Conservation (phyloP, 345 rosid genomes). For the Lepidium africanum region DNA sequence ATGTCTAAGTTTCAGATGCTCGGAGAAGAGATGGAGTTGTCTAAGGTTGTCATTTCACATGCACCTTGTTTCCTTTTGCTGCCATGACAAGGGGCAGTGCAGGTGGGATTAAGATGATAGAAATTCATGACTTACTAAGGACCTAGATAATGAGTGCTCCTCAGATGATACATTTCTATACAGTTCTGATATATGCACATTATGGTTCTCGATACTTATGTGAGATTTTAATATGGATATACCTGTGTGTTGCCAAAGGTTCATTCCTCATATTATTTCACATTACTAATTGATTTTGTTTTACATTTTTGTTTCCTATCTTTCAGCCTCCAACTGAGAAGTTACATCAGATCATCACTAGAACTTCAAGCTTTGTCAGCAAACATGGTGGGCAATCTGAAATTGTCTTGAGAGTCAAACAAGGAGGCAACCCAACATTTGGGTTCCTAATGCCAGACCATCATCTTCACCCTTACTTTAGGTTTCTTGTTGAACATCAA, state of each 20-base stretch:
- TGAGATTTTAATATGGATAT: conserved; percentile 35
- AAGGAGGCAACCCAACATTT: conserved; percentile 90
- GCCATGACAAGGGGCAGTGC: conserved; percentile 86
- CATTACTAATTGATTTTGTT: conserved; percentile 24
- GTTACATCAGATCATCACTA: conserved; percentile 86
- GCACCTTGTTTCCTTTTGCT: conserved; percentile 94
- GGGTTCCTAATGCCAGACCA: conserved; percentile 95
- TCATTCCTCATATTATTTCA: conserved; percentile 15
- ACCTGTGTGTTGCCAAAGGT: conserved; percentile 16
- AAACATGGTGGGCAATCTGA: conserved; percentile 89
- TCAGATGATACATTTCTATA: conserved; percentile 53
- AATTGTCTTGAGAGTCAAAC: conserved; percentile 92
- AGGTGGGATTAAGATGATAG: conserved; percentile 97
- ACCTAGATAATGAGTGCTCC: conserved; percentile 43
- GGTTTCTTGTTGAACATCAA: conserved; percentile 79
- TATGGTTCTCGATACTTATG: conserved; percentile 44
- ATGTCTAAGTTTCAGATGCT: conserved; percentile 99
- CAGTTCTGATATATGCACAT: conserved; percentile 55
- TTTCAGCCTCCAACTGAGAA: conserved; percentile 91
- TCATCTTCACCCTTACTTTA: conserved; percentile 60
- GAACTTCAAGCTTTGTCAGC: conserved; percentile 79
- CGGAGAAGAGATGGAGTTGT: conserved; percentile 78
- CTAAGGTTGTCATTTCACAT: conserved; percentile 56
- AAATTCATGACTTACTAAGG: conserved; percentile 48
- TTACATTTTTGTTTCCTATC: conserved; percentile 9